These are phyloP conservation scores for Zostera marina DNA, from an alignment of 116 monocot species.

Conservation along the genomic window DNA sequence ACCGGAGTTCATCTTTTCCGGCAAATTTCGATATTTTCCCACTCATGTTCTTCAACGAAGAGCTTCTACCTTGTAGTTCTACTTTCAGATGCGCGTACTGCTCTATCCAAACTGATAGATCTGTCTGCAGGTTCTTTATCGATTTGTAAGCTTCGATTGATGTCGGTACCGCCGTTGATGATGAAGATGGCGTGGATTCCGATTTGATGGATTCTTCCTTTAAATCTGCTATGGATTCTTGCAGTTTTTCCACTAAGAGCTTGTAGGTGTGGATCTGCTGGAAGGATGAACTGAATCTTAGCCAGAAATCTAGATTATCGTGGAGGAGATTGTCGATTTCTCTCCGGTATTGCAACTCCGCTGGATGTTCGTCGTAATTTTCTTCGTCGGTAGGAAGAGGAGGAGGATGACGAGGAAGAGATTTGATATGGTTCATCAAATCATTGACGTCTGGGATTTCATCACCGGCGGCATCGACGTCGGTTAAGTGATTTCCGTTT, in stretches of 20 bases:
- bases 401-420: no score
- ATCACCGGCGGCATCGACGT: no score
- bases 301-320: constrained; percentile 27
- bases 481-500: neutral
- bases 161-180: constrained; percentile 9
- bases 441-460: neutral
- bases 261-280: constrained; percentile 15
- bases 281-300: constrained; percentile 23
- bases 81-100: constrained; percentile 43
- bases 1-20: constrained; percentile 18
- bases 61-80: constrained; percentile 42
- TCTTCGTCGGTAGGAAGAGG: neutral
- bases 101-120: constrained; percentile 77
- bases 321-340: constrained; percentile 22
- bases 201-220: neutral
- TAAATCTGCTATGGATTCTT: constrained; percentile 5
- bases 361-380: neutral
- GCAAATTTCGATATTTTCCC: constrained; percentile 50
- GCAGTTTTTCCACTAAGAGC: constrained; percentile 3
- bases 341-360: constrained; percentile 17
- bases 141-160: constrained; percentile 25
- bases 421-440: no score
- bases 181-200: neutral
- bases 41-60: constrained; percentile 40
- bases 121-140: constrained; percentile 53